Percentiles rank a stretch among this genome's conserved stretches.
These are phyloP conservation scores for Botryotinia convoluta DNA, from an alignment of 2,329 filamentous ascomycete species.

Conservation along the genomic window DNA sequence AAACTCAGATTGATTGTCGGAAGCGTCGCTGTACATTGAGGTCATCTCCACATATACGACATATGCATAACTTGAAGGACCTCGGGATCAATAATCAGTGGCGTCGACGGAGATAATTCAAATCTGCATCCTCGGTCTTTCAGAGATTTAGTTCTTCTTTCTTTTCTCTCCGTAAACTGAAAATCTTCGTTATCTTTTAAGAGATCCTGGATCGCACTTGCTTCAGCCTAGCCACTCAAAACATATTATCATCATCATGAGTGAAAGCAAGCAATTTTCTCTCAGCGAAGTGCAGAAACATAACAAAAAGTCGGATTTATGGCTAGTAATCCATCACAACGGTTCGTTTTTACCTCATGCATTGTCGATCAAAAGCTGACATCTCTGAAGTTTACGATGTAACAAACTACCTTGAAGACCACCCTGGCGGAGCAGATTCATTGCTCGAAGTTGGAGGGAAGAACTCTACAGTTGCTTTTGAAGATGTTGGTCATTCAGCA, in stretches of 20 bases:
- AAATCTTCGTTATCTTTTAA: background rate
- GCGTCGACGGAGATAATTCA: background rate
- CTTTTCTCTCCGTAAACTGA: background rate
- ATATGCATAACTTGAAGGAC: background rate
- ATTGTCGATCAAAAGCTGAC: background rate
- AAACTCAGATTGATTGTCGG: background rate
- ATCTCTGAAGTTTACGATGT: slow-evolving; percentile 53
- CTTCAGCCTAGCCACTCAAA: background rate
- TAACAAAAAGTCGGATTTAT: slow-evolving; percentile 48
- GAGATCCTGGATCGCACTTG: background rate
- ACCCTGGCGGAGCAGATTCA: slow-evolving; percentile 74
- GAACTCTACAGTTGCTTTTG: slow-evolving; percentile 76
- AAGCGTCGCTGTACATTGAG: background rate
- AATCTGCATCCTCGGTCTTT: background rate
- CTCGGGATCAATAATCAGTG: background rate
- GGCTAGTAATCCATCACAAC: slow-evolving; percentile 56
- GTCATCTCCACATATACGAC: background rate
- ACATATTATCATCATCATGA: slow-evolving; percentile 12
- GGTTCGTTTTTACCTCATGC: slow-evolving; percentile 38
- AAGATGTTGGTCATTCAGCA: slow-evolving; percentile 78
- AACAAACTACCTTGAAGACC: slow-evolving; percentile 56
- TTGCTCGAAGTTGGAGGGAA: slow-evolving; percentile 74
- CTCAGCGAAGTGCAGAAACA: slow-evolving; percentile 49
- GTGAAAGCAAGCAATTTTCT: slow-evolving; percentile 24
- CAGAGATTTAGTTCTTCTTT: background rate